phyloP scores from a whole-genome alignment of 352 stramenopile genomes.

The Phytophthora kernoviae region DNA sequence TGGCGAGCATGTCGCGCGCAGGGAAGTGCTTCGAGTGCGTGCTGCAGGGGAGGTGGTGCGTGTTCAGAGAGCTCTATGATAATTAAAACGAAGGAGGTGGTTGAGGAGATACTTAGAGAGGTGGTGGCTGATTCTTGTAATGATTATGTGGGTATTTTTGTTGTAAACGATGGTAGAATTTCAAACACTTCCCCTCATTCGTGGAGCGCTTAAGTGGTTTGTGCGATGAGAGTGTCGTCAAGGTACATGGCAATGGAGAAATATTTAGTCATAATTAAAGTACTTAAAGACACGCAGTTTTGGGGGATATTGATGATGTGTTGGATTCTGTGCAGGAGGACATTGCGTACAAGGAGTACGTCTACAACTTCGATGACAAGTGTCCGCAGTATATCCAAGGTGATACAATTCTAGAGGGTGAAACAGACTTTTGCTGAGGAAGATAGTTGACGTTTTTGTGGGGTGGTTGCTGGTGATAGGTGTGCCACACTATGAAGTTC shows the following conservation, averaged over 20 bases:
- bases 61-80: background rate
- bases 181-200: slow-evolving; percentile 83
- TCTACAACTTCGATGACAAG: slow-evolving; percentile 90
- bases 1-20: slow-evolving; percentile 52
- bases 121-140: slow-evolving; percentile 1
- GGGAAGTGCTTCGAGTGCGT: slow-evolving; percentile 87
- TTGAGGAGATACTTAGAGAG: background rate
- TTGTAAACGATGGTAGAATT: slow-evolving; percentile 49
- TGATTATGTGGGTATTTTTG: background rate
- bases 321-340: slow-evolving; percentile 51
- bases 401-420: background rate
- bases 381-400: slow-evolving; percentile 86
- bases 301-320: too few species aligned
- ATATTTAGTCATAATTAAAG: too few species aligned
- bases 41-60: slow-evolving; percentile 82
- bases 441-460: background rate
- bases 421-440: background rate
- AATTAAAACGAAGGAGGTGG: background rate
- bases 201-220: slow-evolving; percentile 78
- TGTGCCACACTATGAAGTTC: slow-evolving; percentile 84
- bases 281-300: too few species aligned
- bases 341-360: slow-evolving; percentile 89
- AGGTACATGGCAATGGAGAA: slow-evolving; percentile 33
- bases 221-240: slow-evolving; percentile 83
- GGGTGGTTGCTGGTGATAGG: slow-evolving; percentile 32